Percentiles rank a stretch among this genome's conserved stretches.
These are phyloP conservation scores for Epichloe uncinata DNA, from an alignment of 2,329 filamentous ascomycete genomes.

Conservation along the genomic window DNA sequence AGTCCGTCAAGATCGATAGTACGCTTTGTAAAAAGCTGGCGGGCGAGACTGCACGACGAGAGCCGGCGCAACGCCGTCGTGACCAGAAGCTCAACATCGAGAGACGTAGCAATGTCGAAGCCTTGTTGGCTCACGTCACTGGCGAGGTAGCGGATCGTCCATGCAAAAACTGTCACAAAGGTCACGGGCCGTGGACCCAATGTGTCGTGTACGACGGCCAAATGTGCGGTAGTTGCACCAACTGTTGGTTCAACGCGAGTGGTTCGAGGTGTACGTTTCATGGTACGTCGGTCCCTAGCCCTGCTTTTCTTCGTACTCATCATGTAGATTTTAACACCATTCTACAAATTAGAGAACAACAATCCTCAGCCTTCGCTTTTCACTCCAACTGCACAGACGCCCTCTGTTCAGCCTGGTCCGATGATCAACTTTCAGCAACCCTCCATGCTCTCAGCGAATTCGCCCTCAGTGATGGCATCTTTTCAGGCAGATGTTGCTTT, in stretches of 20 bases:
- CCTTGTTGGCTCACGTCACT: slow-evolving; percentile 43
- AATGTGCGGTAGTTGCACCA: slow-evolving; percentile 48
- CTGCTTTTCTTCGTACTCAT: background rate
- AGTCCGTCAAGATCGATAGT: slow-evolving; percentile 35
- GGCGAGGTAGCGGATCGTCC: slow-evolving; percentile 33
- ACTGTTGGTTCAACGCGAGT: slow-evolving; percentile 52
- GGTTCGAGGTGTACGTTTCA: slow-evolving; percentile 47
- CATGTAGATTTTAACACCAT: background rate
- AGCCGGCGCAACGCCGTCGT: slow-evolving; percentile 37
- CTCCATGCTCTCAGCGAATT: background rate
- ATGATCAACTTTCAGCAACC: slow-evolving; percentile 11
- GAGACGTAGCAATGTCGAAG: slow-evolving; percentile 47
- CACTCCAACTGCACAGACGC: slow-evolving; percentile 2
- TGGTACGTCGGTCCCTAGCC: slow-evolving; percentile 25
- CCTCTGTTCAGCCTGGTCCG: background rate
- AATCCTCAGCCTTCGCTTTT: slow-evolving; percentile 23
- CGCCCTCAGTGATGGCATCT: background rate
- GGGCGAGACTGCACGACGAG: slow-evolving; percentile 32
- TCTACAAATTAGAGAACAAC: slow-evolving; percentile 26
- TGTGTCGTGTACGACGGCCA: slow-evolving; percentile 47
- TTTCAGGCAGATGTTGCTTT: slow-evolving; percentile 22
- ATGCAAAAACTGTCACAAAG: slow-evolving; percentile 48
- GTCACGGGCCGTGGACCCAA: slow-evolving; percentile 44
- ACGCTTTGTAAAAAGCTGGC: slow-evolving; percentile 41
- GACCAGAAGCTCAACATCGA: slow-evolving; percentile 41